Evolutionary conservation across 768 basidiomycete genomes (phyloP), one percentile per base, ranked within the genome.

Genomic region (Naematelia encephala): DNA sequence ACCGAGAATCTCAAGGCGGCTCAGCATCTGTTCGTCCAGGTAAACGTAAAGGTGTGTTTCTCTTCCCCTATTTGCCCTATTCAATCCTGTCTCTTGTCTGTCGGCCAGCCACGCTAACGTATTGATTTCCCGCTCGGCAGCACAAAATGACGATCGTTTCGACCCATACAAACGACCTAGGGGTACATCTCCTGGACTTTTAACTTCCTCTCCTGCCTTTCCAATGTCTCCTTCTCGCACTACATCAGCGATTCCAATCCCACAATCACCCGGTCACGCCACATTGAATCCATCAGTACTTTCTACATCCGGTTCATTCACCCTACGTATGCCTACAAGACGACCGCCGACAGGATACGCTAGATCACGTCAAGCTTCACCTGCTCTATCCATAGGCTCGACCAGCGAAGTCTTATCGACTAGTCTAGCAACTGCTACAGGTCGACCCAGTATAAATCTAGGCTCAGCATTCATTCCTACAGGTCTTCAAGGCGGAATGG

Each of bases 121-220:
- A 0, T 51, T 21, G 11, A 1, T 56, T 34, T n/a, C n/a, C n/a
- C n/a, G n/a, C n/a, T n/a, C 0, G 14, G 3, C 42, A 73, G 72
- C 65, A 1, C 66, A 69, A 67, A 59, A 34, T 4, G 72, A 73
- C 16, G 72, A 74, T 51, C 63, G 72, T 8, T 74, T 69, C 51
- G 72, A 74, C 57, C 72, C 69, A 12, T 74, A 74, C 57, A 74
- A 74, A 56, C 56, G 72, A 10, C 65, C 67, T 22, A 57, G 72
- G 25, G 72, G 67, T 4, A 56, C 69, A 1, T 74, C 72, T 5
- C 72, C 72, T 3, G 59, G 61, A 2, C 19, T 62, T 21, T 19
- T 46, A 8, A 43, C 8, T 12, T 5, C 62, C 13, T 46, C 46
- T 4, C 34, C 51, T 10, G 58, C 45, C 10, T 60, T 57, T 39